A percentile compares a stretch with the other conserved stretches of the same genome.
Conservation (phyloP, 2,329 filamentous ascomycete species). For the Didymella exigua region DNA sequence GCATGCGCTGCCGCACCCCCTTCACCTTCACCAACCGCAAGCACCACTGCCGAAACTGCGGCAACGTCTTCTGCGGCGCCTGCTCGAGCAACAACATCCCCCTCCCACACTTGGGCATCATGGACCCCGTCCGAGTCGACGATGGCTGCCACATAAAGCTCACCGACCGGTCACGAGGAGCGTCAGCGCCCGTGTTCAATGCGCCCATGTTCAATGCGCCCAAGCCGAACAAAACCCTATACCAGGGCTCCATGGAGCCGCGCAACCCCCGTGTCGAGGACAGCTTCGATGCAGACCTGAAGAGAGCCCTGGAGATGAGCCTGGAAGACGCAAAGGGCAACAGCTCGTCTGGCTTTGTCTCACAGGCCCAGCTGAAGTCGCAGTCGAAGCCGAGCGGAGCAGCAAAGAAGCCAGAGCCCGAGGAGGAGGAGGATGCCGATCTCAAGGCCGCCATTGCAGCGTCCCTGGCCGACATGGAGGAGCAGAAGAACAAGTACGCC, state of each 20-base stretch:
- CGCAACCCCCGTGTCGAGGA: constrained; percentile 86
- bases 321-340: constrained; percentile 86
- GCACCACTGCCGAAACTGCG: constrained; percentile 97
- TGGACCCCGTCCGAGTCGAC: constrained; percentile 89
- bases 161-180: constrained; percentile 69
- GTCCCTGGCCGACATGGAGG: constrained; percentile 94
- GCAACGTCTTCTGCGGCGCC: constrained; percentile 94
- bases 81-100: constrained; percentile 90
- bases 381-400: constrained; percentile 47
- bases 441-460: constrained; percentile 94
- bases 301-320: constrained; percentile 93
- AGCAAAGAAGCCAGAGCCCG: constrained; percentile 47
- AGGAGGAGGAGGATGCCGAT: constrained; percentile 89
- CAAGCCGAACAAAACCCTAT: constrained; percentile 64
- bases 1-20: constrained; percentile 93
- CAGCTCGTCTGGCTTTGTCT: constrained; percentile 71
- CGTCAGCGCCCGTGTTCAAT: constrained; percentile 51
- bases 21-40: constrained; percentile 99
- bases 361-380: constrained; percentile 62
- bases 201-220: constrained; percentile 55
- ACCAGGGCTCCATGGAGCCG: constrained; percentile 81
- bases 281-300: constrained; percentile 92
- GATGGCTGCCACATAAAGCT: constrained; percentile 93
- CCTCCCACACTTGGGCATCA: constrained; percentile 88
- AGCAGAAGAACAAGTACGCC: constrained; percentile 91